A percentile compares a stretch with the other conserved stretches of the same genome.
phyloP scores from a whole-genome alignment of 306 rosid genomes.

The Quercus gilva region DNA sequence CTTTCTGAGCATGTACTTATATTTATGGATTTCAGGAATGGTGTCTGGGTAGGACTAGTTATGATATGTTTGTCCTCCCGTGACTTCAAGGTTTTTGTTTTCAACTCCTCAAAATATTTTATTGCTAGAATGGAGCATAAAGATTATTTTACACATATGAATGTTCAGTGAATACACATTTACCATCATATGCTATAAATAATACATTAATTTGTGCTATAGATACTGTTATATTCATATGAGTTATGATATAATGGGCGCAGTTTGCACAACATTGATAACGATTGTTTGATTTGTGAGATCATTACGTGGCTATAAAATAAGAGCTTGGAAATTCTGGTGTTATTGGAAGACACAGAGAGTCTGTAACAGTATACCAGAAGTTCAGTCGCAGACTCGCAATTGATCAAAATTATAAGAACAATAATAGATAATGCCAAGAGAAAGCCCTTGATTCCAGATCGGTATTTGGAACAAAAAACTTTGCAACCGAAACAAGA shows the following conservation, averaged over 20 bases:
- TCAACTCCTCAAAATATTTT: background rate
- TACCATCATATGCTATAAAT: background rate
- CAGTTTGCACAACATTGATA: background rate
- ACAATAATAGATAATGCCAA: background rate
- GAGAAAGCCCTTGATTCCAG: background rate
- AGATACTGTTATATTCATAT: background rate
- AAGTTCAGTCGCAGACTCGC: background rate
- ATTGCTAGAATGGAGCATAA: background rate
- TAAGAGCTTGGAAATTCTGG: background rate
- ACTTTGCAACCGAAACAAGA: no score
- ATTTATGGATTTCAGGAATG: background rate
- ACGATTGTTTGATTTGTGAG: background rate
- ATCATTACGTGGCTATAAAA: background rate
- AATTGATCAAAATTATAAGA: background rate
- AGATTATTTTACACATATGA: background rate
- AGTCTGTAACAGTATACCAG: background rate
- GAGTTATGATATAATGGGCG: background rate
- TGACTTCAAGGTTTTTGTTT: background rate
- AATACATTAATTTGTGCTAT: background rate
- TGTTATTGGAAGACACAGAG: no score
- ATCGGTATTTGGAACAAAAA: no score
- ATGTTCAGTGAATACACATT: background rate
- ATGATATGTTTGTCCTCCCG: background rate
- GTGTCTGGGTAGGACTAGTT: background rate
- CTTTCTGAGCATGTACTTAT: slow-evolving; percentile 14